A percentile compares a stretch with the other conserved stretches of the same genome.
Conservation (phyloP, 441 rosid species). For the Isatis lusitanica region DNA sequence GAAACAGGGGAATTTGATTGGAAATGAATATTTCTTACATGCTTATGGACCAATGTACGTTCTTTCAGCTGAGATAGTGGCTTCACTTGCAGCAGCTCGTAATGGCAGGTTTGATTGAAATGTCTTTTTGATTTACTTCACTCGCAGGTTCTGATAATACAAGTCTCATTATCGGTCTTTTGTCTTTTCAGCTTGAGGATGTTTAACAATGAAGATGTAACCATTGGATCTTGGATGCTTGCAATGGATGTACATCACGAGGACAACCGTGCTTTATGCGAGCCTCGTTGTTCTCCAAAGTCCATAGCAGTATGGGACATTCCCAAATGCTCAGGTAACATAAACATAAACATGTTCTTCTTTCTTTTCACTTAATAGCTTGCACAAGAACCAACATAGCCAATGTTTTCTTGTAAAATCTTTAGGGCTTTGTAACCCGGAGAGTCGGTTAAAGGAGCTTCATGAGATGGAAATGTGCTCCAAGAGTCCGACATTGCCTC, state of each 20-base stretch:
- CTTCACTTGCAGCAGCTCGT: slow-evolving; percentile 60
- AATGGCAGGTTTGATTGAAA: slow-evolving; percentile 57
- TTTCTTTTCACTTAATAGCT: not conserved
- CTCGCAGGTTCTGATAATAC: not conserved
- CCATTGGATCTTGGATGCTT: slow-evolving; percentile 89
- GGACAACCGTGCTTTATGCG: slow-evolving; percentile 73
- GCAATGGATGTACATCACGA: slow-evolving; percentile 79
- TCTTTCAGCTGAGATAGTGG: slow-evolving; percentile 72
- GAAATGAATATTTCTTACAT: slow-evolving; percentile 78
- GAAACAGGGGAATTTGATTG: slow-evolving; percentile 66
- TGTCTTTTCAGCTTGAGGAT: slow-evolving; percentile 57
- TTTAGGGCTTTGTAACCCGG: slow-evolving; percentile 74
- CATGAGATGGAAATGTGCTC: slow-evolving; percentile 65
- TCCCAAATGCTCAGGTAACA: slow-evolving; percentile 80
- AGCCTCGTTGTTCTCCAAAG: slow-evolving; percentile 70
- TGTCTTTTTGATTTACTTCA: not conserved
- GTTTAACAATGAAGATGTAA: slow-evolving; percentile 87
- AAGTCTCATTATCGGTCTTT: not conserved
- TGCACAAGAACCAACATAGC: not conserved
- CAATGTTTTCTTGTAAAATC: slow-evolving; percentile 4
- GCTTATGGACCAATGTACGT: slow-evolving; percentile 77
- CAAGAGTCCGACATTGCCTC: slow-evolving; percentile 71
- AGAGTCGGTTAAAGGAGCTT: slow-evolving; percentile 56
- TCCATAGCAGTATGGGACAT: slow-evolving; percentile 90
- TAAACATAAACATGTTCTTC: not conserved